A percentile compares a stretch with the other conserved stretches of the same genome.
These are phyloP conservation scores for Aspergillus panamensis DNA, from an alignment of 495 filamentous ascomycete species.

Conservation along the genomic window DNA sequence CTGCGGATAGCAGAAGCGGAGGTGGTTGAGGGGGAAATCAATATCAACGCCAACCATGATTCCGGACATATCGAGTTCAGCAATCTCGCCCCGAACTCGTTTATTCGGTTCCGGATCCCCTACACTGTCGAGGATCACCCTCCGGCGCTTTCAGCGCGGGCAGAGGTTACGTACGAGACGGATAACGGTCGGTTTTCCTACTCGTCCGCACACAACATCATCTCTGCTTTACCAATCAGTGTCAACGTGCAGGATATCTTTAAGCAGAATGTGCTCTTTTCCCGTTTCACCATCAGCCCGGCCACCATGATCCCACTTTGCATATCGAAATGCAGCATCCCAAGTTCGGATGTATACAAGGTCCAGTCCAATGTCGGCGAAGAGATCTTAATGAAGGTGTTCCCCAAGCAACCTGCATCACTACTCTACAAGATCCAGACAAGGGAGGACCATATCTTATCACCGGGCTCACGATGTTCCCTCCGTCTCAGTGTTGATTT, in stretches of 20 bases:
- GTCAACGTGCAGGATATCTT: constrained; percentile 98
- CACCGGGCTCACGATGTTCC: constrained; percentile 41
- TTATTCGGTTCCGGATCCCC: constrained; percentile 63
- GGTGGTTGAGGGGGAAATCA: constrained; percentile 52
- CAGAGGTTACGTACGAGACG: constrained; percentile 78
- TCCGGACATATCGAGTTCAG: constrained; percentile 66
- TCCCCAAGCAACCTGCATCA: constrained; percentile 75
- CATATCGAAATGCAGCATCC: constrained; percentile 64
- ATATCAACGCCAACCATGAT: constrained; percentile 54
- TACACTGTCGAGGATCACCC: constrained; percentile 82
- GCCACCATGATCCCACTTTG: constrained; percentile 70
- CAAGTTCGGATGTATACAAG: constrained; percentile 64
- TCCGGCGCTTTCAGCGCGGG: constrained; percentile 63
- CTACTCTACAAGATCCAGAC: constrained; percentile 73
- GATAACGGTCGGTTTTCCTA: constrained; percentile 68
- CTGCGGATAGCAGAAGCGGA: constrained; percentile 71
- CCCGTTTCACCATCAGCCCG: constrained; percentile 82
- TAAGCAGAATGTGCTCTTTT: constrained; percentile 76
- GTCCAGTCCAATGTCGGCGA: constrained; percentile 58
- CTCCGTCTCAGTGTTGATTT: constrained; percentile 74
- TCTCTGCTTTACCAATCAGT: constrained; percentile 75
- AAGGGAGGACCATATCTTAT: constrained; percentile 23
- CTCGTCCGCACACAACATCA: constrained; percentile 54
- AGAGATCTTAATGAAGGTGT: constrained; percentile 59
- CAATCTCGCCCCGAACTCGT: constrained; percentile 46